Evolutionary conservation across 106 monocot species (phyloP), one percentile per base, ranked within the genome.

Genomic region (Allium fistulosum): DNA sequence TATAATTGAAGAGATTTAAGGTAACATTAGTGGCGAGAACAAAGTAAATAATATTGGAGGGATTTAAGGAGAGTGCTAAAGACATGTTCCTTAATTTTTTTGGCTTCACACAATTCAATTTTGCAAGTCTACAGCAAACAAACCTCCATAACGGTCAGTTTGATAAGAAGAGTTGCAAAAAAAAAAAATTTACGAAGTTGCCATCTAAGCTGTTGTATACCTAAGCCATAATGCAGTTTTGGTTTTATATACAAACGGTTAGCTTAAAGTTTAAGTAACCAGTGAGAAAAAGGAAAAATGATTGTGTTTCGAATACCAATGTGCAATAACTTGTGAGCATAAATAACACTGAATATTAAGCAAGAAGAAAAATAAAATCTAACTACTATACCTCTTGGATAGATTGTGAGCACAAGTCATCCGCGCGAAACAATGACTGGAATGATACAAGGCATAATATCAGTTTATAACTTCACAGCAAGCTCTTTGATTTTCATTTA

Each of bases 321-420:
- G 1, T 8, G 37, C 65, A 16, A 49, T 12, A 37, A 7, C 15
- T 45, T 8, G 48, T 4, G 26, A 26, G 14, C 14, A 22, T 12
- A 48, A 67, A 12, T 49, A 26, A 27, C 5, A 22, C 7, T 0
- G 28, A 67, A 53, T 0, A 16, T 2, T 26, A 51, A 48, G 37
- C 18, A 50, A 55, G 55, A 45, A 53, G 26, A 22, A 46, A 9
- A 55, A 16, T 61, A 72, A 72, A 9, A 37, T 47, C 49, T 10
- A 58, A 49, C 14, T 60, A 9, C n/a, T 59, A 75, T 83, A 97
- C 97, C 97, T 99, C 97, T 74, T 82, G 71, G 56, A 99, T 99
- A 75, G 80, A 81, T 17, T 82, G 72, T 55, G 82, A 77, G 51
- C 79, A 75, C 60, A 89, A 76, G 71, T 87, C 67, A 77, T 99